Percentiles rank a stretch among this genome's conserved stretches.
Evolutionary conservation across 1,284 basidiomycete species (phyloP).

Genomic region (Ganoderma sinense): DNA sequence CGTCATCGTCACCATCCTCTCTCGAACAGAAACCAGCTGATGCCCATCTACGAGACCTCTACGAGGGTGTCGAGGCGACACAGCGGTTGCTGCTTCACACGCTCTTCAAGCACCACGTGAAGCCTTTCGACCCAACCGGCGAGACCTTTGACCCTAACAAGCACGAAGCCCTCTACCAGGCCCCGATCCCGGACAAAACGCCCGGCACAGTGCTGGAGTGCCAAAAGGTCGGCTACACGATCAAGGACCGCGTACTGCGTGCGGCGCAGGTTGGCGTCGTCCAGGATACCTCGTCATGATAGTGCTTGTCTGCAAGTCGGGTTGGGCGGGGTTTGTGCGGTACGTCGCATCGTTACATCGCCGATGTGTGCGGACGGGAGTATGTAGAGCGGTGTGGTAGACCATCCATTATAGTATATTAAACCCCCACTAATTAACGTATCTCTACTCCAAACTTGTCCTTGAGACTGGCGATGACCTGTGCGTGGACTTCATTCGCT

Average conservation of each 20-base stretch:
- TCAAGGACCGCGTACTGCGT: constrained; percentile 91
- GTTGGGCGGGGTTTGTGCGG: constrained; percentile 8
- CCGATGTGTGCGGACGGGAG: constrained; percentile 11
- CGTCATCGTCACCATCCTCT: constrained; percentile 34
- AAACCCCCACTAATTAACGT: constrained; percentile 53
- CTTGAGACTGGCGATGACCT: constrained; percentile 60
- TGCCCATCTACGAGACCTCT: constrained; percentile 74
- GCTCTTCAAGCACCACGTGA: constrained; percentile 91
- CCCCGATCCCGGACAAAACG: constrained; percentile 88
- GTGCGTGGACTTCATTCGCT: constrained; percentile 79
- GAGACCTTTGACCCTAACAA: constrained; percentile 94
- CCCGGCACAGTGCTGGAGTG: constrained; percentile 93
- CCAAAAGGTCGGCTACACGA: constrained; percentile 91
- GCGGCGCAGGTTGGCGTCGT: constrained; percentile 98
- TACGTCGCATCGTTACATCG: constrained; percentile 6
- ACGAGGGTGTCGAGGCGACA: constrained; percentile 92
- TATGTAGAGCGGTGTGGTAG: constrained; percentile 31
- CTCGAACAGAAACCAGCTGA: constrained; percentile 60
- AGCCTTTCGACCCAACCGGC: constrained; percentile 90
- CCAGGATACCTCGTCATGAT: constrained; percentile 65
- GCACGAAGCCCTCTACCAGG: constrained; percentile 96
- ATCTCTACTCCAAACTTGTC: constrained; percentile 81
- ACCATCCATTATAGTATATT: constrained; percentile 35
- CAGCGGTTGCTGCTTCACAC: constrained; percentile 91
- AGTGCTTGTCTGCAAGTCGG: background rate